Percentiles rank a stretch among this genome's conserved stretches.
These are phyloP conservation scores for Colletotrichum destructivum DNA, from an alignment of 2,329 filamentous ascomycete species.

Conservation along the genomic window DNA sequence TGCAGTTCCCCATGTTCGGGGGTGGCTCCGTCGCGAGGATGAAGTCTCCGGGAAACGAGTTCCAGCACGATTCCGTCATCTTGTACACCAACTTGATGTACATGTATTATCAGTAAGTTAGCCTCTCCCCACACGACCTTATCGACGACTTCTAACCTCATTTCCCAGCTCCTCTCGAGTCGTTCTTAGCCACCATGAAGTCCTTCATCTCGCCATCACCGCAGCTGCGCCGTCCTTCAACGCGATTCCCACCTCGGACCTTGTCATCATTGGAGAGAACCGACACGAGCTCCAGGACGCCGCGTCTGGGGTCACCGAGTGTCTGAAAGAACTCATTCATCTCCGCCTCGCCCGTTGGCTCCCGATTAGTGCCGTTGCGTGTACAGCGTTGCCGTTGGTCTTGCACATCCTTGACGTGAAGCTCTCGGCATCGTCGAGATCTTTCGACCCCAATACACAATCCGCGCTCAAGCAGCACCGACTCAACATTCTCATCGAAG, in stretches of 20 bases:
- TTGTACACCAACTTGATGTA: constrained; percentile 64
- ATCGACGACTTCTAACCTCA: constrained; percentile 23
- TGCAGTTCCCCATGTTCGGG: constrained; percentile 57
- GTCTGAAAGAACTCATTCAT: constrained; percentile 63
- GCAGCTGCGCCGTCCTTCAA: constrained; percentile 53
- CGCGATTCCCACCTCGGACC: constrained; percentile 49
- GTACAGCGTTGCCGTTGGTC: constrained; percentile 52
- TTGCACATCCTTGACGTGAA: constrained; percentile 55
- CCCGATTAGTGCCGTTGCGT: constrained; percentile 61
- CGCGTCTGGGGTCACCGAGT: constrained; percentile 60
- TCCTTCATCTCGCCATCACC: constrained; percentile 60
- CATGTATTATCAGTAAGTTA: constrained; percentile 66
- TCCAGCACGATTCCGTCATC: constrained; percentile 58
- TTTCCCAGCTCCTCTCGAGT: constrained; percentile 57
- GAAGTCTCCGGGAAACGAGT: constrained; percentile 48
- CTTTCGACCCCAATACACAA: constrained; percentile 51
- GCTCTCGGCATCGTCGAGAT: constrained; percentile 46
- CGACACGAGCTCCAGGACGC: constrained; percentile 61
- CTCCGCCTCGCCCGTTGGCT: constrained; percentile 62
- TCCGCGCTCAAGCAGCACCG: constrained; percentile 59
- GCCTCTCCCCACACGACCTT: rapidly evolving
- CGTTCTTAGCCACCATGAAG: constrained; percentile 63
- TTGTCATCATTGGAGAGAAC: constrained; percentile 57
- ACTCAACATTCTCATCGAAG: constrained; percentile 61
- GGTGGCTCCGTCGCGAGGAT: constrained; percentile 49